Evolutionary conservation across 2,329 filamentous ascomycete genomes (phyloP), one percentile per base, ranked within the genome.

Genomic region (Colletotrichum ledebouriae): DNA sequence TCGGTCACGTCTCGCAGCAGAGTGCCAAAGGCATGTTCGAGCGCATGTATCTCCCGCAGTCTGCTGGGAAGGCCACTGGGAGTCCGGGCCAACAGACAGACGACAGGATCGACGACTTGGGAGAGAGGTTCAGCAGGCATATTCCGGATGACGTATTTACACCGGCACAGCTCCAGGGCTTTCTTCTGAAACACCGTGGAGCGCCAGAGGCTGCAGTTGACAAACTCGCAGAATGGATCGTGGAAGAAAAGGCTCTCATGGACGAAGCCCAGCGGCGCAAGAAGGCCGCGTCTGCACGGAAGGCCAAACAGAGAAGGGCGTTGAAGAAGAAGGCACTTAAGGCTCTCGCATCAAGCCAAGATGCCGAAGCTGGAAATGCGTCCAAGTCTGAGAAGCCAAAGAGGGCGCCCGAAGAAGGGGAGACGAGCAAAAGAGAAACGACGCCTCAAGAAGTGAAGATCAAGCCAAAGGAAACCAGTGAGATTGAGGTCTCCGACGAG

Each of bases 1-100:
- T 94, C 77, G 84, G 80, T 22, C 86, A 87, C 70, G 87, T 89
- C 1, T 87, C 84, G 3, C 57, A 41, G 6, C 25, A 58, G 11
- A 69, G 67, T 4, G 67, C 67, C 42, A 58, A 53, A 20, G 57
- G 63, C 37, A 69, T 69, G 67, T 69, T 69, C 41, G 57, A 67
- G 50, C 67, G 67, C 7, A 69, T 69, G 67, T 69, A 69, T 17
- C 20, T 55, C 13, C 66, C 66, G 0, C 17, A 44, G 13, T 3
- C 25, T 11, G 20, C 37, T 6, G 37, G n/a, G 53, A 44, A 12
- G 50, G 17, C 0, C 4, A 29, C 12, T 4, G 39, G 52, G 9
- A 6, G 25, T 17, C 29, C 17, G 13, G 15, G 25, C 4, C 10
- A 37, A 5, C 34, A 29, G 25, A 4, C 25, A 17, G 29, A 13